Evolutionary conservation across 164 flowering plant species (phyloP).

Genomic region (Cinnamomum micranthum): DNA sequence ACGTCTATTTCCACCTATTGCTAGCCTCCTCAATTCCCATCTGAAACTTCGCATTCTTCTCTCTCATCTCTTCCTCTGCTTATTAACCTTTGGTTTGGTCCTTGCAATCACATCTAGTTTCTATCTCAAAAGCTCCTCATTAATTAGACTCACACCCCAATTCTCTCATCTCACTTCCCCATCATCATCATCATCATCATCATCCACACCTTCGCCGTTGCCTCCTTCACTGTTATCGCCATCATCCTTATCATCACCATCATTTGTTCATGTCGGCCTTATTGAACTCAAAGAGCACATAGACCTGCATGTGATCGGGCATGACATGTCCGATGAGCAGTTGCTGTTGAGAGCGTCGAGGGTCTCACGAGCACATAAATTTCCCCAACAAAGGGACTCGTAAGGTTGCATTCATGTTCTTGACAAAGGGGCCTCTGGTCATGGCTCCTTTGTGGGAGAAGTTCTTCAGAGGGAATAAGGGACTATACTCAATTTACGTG

Average conservation of each 20-base stretch:
- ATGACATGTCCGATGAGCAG: constrained; percentile 11
- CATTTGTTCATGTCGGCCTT: not conserved
- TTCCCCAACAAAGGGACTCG: constrained; percentile 33
- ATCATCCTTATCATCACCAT: not conserved
- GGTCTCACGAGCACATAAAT: not conserved
- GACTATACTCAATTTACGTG: constrained; percentile 55
- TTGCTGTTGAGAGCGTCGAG: constrained; percentile 14
- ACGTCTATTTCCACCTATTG: not conserved
- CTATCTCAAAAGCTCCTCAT: constrained; percentile 1
- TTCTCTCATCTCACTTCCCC: constrained; percentile 9
- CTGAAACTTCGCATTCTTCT: constrained; percentile 3
- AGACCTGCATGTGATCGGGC: constrained; percentile 5
- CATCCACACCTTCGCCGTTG: not conserved
- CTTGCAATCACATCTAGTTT: constrained; percentile 2
- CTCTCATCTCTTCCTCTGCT: not conserved
- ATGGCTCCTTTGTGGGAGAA: constrained; percentile 67
- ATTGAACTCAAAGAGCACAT: constrained; percentile 11
- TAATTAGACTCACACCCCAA: constrained; percentile 12
- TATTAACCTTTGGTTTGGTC: constrained; percentile 12
- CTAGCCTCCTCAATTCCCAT: constrained; percentile 2
- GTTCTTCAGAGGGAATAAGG: constrained; percentile 57
- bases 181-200: not conserved
- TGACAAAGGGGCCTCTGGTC: constrained; percentile 40
- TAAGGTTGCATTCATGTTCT: constrained; percentile 65
- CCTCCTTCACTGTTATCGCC: not conserved